Evolutionary conservation across 2,329 filamentous ascomycete species (phyloP).

Genomic region (Fusarium camptoceras): DNA sequence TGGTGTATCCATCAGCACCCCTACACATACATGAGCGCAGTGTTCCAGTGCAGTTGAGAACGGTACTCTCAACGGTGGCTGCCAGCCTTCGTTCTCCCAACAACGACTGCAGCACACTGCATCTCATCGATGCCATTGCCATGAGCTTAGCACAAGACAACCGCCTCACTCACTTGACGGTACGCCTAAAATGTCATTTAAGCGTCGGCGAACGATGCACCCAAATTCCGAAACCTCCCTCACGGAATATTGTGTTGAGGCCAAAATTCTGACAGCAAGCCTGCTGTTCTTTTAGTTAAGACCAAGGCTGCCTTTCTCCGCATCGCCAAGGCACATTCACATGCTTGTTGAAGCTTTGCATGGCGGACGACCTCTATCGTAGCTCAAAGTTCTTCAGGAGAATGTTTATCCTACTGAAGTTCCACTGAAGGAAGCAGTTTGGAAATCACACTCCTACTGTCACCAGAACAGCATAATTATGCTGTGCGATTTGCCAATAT

Average conservation of each 20-base stretch:
- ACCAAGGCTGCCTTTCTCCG: background rate
- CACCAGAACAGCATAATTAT: no score
- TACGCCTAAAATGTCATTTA: background rate
- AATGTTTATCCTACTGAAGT: no score
- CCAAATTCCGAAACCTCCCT: background rate
- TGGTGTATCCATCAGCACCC: background rate
- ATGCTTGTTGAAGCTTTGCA: background rate
- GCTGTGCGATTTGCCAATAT: background rate
- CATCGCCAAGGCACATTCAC: background rate
- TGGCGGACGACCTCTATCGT: background rate
- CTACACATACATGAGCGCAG: background rate
- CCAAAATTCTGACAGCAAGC: background rate
- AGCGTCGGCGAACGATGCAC: background rate
- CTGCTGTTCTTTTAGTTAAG: background rate
- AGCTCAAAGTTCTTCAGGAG: background rate
- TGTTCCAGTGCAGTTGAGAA: background rate
- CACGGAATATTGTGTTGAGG: background rate
- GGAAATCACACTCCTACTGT: background rate
- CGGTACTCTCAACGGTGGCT: background rate
- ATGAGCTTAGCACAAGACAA: no score
- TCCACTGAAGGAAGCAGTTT: background rate
- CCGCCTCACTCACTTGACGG: background rate
- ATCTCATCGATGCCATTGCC: no score
- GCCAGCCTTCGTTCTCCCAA: background rate
- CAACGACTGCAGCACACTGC: background rate